Base-by-base conservation (phyloP, 1,139 yeast species). In the Yamadazyma diddensiae region DNA sequence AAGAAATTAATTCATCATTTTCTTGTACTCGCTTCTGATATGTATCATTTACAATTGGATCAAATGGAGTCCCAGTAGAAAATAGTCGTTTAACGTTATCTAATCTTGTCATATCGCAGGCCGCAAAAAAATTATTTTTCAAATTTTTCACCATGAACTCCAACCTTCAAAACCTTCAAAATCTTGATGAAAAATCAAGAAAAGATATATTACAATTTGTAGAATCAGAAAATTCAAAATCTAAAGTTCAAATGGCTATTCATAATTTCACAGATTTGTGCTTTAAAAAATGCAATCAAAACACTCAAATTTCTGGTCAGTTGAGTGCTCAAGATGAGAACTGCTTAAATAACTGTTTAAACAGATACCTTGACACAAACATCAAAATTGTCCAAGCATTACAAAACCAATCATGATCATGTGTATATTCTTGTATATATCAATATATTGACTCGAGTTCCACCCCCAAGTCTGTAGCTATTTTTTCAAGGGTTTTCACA, bases 211-310 rank as follows among this genome's bases (percentile, higher is more conserved):
- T 80, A 55, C 70, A 73, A 42, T 88, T 86, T 65, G 67, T 88
- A 33, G 94, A 87, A 53, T 65, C 82, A 9, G 96, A 90, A 62
- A 82, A 84, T 54, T 77, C 94, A 43, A 86, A 85, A 62, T 81
- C 94, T 36, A 86, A 87, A 63, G 87, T 90, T 18, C 96, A 87
- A 63, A 72, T 78, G 70, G 77, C 94, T 22, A 82, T 87, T 42
- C 94, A 87, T 56, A 77, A 73, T 53, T 87, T 86, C 69, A 88
- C 96, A 24, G 90, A 87, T 54, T 71, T 82, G 71, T 90, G 97
- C 58, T 90, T 87, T 70, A 84, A 82, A 57, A 84, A 85, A 62
- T 90, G 97, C 57, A 73, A 87, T 38, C 64, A 73, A 30, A 54
- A 73, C 12, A 72, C 81, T 35, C 66, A 69, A 34, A 62, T 71